Base-by-base conservation (phyloP, 2,329 filamentous ascomycete genomes). In the Xylariomycetidae sp. region DNA sequence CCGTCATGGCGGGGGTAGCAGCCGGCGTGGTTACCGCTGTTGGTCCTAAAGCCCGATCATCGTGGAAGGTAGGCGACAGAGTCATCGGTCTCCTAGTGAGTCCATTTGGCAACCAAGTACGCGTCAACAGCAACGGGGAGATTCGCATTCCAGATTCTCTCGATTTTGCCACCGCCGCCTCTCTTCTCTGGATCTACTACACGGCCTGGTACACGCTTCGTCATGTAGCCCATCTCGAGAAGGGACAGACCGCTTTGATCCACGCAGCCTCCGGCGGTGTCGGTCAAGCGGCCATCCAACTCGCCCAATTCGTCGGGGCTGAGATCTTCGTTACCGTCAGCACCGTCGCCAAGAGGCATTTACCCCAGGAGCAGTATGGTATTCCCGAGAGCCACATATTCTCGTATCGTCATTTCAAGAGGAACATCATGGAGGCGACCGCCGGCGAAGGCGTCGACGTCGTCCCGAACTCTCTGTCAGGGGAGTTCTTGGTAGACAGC, bases 41-140 rank as follows among this genome's bases (percentile, higher is more conserved):
- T 13, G 31, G 20, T 8, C 14, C 22, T 15, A 25, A n/a, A 15
- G 12, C n/a, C 5, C 4, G 6, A 25, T 19, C n/a, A n/a, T 25
- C 15, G 8, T 26, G 29, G 10, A 35, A 34, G 28, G 7, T 29
- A 3, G 38, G 38, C 10, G 34, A 40, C 13, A 34, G 38, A 17
- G 38, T 40, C 10, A n/a, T 17, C 19, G 29, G n/a, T 12, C n/a
- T 31, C 12, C 5, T 20, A 9, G 23, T 29, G 20, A n/a, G 24
- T 26, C n/a, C 29, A 30, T 28, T 33, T 20, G 24, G 28, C 15
- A 13, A 34, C 19, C 13, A 39, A 45, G 17, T 52, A 42, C 14
- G 44, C 47, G 19, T 42, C 48, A 1, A 37, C 53, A 16, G 47
- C 52, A 2, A 14, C 15, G 5, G 17, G 20, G 10, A 5, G 2